Conservation (phyloP, 768 basidiomycete species). For the Cubamyces lactineus region DNA sequence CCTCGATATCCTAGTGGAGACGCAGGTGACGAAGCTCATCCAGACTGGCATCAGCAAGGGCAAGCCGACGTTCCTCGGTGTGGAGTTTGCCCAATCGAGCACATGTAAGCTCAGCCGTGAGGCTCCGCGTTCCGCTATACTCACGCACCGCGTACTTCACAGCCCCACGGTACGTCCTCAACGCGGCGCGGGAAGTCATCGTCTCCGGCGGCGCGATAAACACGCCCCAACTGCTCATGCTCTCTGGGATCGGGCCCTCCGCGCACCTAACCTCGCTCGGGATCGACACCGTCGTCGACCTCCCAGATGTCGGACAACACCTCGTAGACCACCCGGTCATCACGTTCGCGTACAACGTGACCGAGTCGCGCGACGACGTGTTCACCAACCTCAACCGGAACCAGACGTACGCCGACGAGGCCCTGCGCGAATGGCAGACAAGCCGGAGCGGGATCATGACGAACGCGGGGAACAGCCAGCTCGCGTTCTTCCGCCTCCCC, state of each 20-base stretch:
- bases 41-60: neutral
- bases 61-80: neutral
- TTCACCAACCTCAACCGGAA: neutral
- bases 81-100: constrained; percentile 14
- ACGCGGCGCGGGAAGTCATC: constrained; percentile 31
- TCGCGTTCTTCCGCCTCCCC: constrained; percentile 7
- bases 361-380: constrained; percentile 16
- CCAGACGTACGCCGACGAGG: neutral
- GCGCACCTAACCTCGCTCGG: constrained; percentile 25
- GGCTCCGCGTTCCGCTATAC: no score
- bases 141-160: neutral
- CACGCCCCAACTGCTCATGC: constrained; percentile 31
- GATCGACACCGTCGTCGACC: constrained; percentile 27
- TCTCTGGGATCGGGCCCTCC: constrained; percentile 36
- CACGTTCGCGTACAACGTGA: constrained; percentile 19
- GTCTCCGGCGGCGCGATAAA: constrained; percentile 27
- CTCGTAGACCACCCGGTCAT: constrained; percentile 33
- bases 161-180: constrained; percentile 8
- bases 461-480: neutral
- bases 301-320: constrained; percentile 36
- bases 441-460: constrained; percentile 19
- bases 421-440: constrained; percentile 20
- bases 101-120: neutral
- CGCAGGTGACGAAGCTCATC: constrained; percentile 11
- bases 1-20: constrained; percentile 19